Evolutionary conservation across 257 asterid species (phyloP), one percentile per base, ranked within the genome.

Genomic region (Gardenia jasminoides): DNA sequence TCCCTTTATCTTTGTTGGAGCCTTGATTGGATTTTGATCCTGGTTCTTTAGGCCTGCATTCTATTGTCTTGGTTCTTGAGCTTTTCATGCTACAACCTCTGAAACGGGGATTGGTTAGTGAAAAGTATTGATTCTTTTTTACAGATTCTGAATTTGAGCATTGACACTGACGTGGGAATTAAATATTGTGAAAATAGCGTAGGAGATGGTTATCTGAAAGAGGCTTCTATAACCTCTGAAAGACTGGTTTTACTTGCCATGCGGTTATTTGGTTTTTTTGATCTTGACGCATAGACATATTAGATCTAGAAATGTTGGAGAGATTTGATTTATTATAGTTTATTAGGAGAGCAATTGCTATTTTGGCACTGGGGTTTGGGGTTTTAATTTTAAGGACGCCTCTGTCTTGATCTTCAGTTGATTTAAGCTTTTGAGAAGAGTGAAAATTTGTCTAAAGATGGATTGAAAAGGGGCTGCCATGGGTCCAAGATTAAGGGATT

Each of bases 261-360:
- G 78, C 68, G 83, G 71, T 26, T 64, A 26, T 28, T 76, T 26
- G 17, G 44, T n/a, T 74, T 30, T 72, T 80, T 54, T 78, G 83
- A 83, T 80, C 86, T 82, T 80, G 81, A 69, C 62, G 76, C 66
- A 73, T 48, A 54, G 50, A 69, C 74, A 67, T 68, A 67, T 77
- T 83, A 76, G 89, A 85, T 86, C 83, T 76, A 66, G 70, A 77
- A 68, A 68, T 39, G 75, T 73, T 66, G 79, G 36, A 31, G 46
- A 31, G 81, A 81, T 79, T 74, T 72, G 74, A 54, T 22, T 75
- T 75, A 70, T 81, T 75, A 16, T 59, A 74, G 7, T 74, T n/a
- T 22, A 11, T 62, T 36, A 39, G 77, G 64, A 10, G 76, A 58
- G 6, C 67, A 67, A 75, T 71, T 79, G 82, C 44, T 77, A 83